These are phyloP conservation scores for Suillus occidentalis DNA, from an alignment of 768 basidiomycete genomes.

Conservation along the genomic window DNA sequence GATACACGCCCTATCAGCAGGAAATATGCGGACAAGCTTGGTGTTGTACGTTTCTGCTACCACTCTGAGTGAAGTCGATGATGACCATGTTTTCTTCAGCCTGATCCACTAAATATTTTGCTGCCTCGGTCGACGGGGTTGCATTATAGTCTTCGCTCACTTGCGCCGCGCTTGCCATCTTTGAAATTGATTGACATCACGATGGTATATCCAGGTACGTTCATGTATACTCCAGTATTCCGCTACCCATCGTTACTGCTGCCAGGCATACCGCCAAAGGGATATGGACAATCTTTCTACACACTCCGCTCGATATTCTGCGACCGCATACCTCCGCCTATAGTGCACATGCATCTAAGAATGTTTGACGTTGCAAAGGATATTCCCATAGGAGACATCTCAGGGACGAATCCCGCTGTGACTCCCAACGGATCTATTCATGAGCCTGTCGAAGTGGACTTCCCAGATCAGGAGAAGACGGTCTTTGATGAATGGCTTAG, in stretches of 20 bases:
- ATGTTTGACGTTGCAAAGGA: slow-evolving; percentile 66
- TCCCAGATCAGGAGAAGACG: slow-evolving; percentile 56
- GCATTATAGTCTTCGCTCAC: slow-evolving; percentile 78
- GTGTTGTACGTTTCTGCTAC: slow-evolving; percentile 63
- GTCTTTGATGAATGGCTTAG: slow-evolving; percentile 84
- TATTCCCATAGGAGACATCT: slow-evolving; percentile 69
- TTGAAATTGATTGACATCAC: slow-evolving; percentile 90
- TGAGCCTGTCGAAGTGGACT: slow-evolving; percentile 43
- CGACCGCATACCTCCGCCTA: slow-evolving; percentile 76
- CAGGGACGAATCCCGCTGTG: slow-evolving; percentile 34
- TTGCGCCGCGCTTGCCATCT: slow-evolving; percentile 73
- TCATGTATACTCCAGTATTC: slow-evolving; percentile 1
- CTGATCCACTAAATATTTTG: slow-evolving; percentile 77
- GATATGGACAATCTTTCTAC: slow-evolving; percentile 87
- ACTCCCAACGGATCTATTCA: slow-evolving; percentile 29
- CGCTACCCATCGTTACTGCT: slow-evolving; percentile 11
- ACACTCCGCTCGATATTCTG: slow-evolving; percentile 88
- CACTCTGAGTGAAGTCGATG: slow-evolving; percentile 13
- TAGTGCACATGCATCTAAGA: slow-evolving; percentile 85
- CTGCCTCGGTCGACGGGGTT: slow-evolving; percentile 93
- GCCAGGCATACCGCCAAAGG: slow-evolving; percentile 71
- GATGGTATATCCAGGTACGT: slow-evolving; percentile 82
- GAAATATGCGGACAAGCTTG: slow-evolving; percentile 86
- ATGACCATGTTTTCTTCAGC: slow-evolving; percentile 40
- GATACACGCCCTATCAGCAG: slow-evolving; percentile 83